Percentiles rank a stretch among this genome's conserved stretches.
Conservation (phyloP, 495 filamentous ascomycete genomes). For the Physcia stellaris region DNA sequence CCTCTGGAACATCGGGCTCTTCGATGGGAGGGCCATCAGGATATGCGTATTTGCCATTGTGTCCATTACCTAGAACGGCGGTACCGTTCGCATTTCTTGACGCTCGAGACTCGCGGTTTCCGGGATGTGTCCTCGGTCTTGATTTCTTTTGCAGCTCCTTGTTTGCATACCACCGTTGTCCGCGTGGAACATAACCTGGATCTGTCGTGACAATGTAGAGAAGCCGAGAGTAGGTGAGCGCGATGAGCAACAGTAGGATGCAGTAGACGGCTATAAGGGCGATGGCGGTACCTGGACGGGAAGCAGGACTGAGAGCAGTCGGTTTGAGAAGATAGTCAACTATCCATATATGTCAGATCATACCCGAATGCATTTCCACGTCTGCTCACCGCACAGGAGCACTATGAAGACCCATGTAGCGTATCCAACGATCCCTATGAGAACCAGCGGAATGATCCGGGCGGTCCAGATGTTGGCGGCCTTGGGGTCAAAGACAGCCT, state of each 20-base stretch:
- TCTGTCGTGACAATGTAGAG: constrained; percentile 47
- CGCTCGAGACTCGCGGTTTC: constrained; percentile 10
- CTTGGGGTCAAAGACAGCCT: constrained; percentile 20
- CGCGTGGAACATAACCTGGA: constrained; percentile 56
- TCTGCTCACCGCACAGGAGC: constrained; percentile 39
- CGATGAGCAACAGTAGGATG: constrained; percentile 48
- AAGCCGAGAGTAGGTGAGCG: constrained; percentile 55
- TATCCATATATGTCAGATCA: no score
- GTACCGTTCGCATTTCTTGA: not conserved
- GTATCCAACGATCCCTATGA: constrained; percentile 45
- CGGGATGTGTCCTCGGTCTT: not conserved
- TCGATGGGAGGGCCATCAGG: constrained; percentile 11
- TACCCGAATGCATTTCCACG: no score
- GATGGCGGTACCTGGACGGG: constrained; percentile 43
- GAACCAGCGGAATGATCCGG: constrained; percentile 41
- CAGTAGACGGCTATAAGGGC: constrained; percentile 60
- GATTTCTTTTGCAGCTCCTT: constrained; percentile 12
- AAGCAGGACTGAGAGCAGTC: constrained; percentile 23
- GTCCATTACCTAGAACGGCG: constrained; percentile 11
- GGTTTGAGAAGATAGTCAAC: constrained; percentile 51
- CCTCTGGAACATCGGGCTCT: not conserved
- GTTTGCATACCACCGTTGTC: constrained; percentile 25
- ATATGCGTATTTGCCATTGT: constrained; percentile 15
- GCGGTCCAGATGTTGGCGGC: constrained; percentile 39
- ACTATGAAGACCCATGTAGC: constrained; percentile 48